Evolutionary conservation across 192 early-diverging fungal genomes (phyloP).

Genomic region (Coemansia sp.): DNA sequence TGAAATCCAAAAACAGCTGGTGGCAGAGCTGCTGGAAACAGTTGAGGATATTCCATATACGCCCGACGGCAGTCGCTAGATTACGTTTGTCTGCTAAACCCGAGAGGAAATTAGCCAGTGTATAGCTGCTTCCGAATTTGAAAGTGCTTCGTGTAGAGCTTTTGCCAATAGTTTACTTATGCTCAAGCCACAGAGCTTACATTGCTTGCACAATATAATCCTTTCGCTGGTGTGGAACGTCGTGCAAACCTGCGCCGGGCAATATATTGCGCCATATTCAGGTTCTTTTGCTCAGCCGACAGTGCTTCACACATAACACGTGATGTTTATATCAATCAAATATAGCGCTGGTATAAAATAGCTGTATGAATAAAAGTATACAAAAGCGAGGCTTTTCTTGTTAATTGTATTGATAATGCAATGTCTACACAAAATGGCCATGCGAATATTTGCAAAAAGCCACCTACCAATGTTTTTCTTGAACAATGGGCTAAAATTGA

Average conservation of each 20-base stretch:
- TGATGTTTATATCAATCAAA: too few species aligned
- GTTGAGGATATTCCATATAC: conserved; percentile 60
- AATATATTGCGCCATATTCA: neutral
- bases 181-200: neutral
- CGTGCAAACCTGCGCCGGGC: neutral
- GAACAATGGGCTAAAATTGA: neutral
- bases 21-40: conserved; percentile 59
- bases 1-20: conserved; percentile 58
- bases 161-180: neutral
- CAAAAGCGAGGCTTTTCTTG: too few species aligned
- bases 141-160: neutral
- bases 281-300: too few species aligned
- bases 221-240: neutral
- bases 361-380: too few species aligned
- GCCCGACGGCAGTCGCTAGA: conserved; percentile 36
- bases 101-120: neutral
- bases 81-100: too few species aligned
- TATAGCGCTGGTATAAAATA: too few species aligned
- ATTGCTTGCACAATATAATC: neutral
- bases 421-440: neutral
- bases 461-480: neutral
- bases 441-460: neutral
- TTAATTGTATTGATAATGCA: neutral
- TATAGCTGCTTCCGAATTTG: neutral
- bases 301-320: too few species aligned